Base-by-base conservation (phyloP, 805 yeast species). In the Metschnikowia dekortorum region DNA sequence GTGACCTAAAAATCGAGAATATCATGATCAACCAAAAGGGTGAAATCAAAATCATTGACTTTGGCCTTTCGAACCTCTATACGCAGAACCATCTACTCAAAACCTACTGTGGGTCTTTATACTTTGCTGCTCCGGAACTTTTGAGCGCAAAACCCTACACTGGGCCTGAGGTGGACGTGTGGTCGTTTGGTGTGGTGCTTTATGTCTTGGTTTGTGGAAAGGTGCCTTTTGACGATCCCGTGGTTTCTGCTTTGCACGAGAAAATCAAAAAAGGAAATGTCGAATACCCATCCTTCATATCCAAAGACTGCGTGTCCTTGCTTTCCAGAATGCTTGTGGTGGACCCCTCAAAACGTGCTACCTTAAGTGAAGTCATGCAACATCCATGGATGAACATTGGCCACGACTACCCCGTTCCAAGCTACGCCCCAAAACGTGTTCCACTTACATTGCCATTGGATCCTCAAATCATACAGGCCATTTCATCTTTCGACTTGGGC, bases 111-210 rank as follows among this genome's bases (percentile, higher is more conserved):
- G 99, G 99, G 3, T 90, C 97, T 0, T 75, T 94, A 46, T 94
- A 94, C 66, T 94, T 94, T 79, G 99, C 99, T 0, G 99, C 99
- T 0, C 99, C 99, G 0, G 99, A 94, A 67, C 76, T 94, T 58
- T 74, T 94, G 48, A 87, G 88, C 52, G 99, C 98, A 1, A 83
- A 83, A 57, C 97, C 97, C 1, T 94, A 94, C 62, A 75, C 80
- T 35, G 99, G 99, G 0, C 99, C 99, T 0, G 99, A 94, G 66
- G 97, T 94, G 44, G 99, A 94, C 67, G 85, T 94, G 16, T 94
- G 99, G 99, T 89, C 97, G 2, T 92, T 91, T 74, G 99, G 99
- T 56, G 96, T 94, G 32, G 98, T 94, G 0, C 71, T 94, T 46
- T 94, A 89, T 63, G 99, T 94, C 7, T 75, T 94, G 53, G 97